Evolutionary conservation across 1,284 basidiomycete genomes (phyloP), one percentile per base, ranked within the genome.

Genomic region (Phellinidium pouzarii): DNA sequence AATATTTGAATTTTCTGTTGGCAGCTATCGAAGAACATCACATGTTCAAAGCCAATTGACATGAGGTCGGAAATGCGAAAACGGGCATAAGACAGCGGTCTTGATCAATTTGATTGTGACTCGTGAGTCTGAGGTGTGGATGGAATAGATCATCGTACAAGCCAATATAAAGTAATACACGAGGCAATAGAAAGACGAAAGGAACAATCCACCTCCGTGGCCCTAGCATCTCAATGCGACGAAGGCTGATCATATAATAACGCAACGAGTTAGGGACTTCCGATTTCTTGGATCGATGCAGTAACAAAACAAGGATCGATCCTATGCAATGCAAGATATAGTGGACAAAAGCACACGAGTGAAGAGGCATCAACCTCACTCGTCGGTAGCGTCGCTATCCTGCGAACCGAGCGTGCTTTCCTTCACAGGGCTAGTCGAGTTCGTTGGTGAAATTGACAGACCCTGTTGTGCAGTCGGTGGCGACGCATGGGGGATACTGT

Each of bases 401-500:
- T 51, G 43, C 19, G 48, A 44, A 37, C 37, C 23, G n/a, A 53
- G 52, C 12, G 44, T 17, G 34, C 56, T 55, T 34, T 54, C 53
- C 34, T 55, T 55, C 34, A 51, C 56, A 19, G 52, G 53, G 31
- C 53, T 57, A 2, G 52, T 51, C 61, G 80, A 84, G 41, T 82
- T 87, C 4, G 55, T 57, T 11, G 87, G 85, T 11, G 85, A 89
- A 58, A 83, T 72, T 25, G 84, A 86, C 41, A 87, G 71, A 43
- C 71, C 74, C 58, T 78, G 75, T 59, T 77, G 77, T 12, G 71
- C 76, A 48, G 74, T 71, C 8, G 81, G 76, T 27, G 79, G 77
- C 45, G 83, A 80, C 50, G 86, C 85, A 66, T 88, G 87, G 38
- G 83, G 86, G 64, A 87, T 89, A 65, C 83, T 89, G 62, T n/a